phyloP scores from a whole-genome alignment of 1,139 yeast species.

The Suhomyces yuchorum region DNA sequence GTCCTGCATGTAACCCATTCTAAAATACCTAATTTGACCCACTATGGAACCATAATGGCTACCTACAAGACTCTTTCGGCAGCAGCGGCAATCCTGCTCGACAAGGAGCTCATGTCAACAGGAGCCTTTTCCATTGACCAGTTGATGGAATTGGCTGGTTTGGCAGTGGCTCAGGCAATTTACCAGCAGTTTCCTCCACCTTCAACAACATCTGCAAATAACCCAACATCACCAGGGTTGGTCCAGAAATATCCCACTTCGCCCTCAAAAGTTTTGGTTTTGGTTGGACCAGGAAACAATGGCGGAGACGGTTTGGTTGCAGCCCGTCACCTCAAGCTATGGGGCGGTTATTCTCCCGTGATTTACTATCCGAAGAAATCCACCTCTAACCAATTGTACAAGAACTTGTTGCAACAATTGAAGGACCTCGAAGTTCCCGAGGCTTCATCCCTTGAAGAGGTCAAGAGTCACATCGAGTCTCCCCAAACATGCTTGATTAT shows the following conservation, averaged over 20 bases:
- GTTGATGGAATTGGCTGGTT: constrained; percentile 94
- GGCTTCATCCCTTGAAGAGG: constrained; percentile 38
- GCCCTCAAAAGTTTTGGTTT: constrained; percentile 51
- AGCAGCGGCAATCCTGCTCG: constrained; percentile 75
- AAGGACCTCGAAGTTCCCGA: constrained; percentile 54
- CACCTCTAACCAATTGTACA: constrained; percentile 43
- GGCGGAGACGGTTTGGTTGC: constrained; percentile 98
- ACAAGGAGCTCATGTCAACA: constrained; percentile 82
- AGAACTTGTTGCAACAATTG: constrained; percentile 58
- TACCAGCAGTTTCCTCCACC: constrained; percentile 63
- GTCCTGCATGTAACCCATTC: background rate
- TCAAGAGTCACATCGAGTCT: constrained; percentile 29
- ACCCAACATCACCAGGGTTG: constrained; percentile 25
- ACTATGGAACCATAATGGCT: background rate
- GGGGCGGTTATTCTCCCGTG: constrained; percentile 72
- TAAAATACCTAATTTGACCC: background rate
- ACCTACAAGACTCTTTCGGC: constrained; percentile 46
- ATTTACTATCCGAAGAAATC: constrained; percentile 69
- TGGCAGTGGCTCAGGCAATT: constrained; percentile 89
- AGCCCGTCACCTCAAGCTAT: constrained; percentile 80
- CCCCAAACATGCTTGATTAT: constrained; percentile 44
- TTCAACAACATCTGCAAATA: background rate
- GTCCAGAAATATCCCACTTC: background rate
- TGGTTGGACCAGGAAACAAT: constrained; percentile 95
- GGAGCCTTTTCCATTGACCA: constrained; percentile 89